A percentile compares a stretch with the other conserved stretches of the same genome.
phyloP scores from a whole-genome alignment of 129 eudicot genomes.

The Sambucus nigra region DNA sequence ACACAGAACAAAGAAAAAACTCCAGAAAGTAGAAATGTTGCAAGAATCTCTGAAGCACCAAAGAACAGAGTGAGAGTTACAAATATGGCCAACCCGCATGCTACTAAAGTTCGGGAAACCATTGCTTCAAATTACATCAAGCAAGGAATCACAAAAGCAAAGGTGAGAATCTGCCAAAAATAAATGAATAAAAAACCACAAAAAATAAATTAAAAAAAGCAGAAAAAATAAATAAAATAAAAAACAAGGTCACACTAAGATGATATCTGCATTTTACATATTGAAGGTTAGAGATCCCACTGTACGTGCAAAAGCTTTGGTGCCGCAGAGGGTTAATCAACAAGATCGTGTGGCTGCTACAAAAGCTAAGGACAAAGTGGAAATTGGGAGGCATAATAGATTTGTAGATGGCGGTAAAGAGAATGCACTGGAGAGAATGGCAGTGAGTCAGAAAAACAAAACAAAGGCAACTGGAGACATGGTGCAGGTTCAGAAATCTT shows the following conservation, averaged over 20 bases:
- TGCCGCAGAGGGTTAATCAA: slow-evolving; percentile 23
- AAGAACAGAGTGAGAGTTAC: slow-evolving; percentile 12
- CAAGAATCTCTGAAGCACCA: slow-evolving; percentile 13
- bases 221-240: too few relatives aligned
- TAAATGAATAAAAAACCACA: background rate
- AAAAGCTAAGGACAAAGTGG: slow-evolving; percentile 13
- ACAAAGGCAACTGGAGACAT: slow-evolving; percentile 13
- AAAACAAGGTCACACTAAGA: too few relatives aligned
- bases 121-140: slow-evolving; percentile 10
- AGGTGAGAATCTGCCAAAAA: slow-evolving; percentile 19
- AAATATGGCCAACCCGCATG: slow-evolving; percentile 19
- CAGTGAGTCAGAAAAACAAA: slow-evolving; percentile 10
- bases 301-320: slow-evolving; percentile 21
- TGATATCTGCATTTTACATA: slow-evolving; percentile 2
- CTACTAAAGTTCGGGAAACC: slow-evolving; percentile 12
- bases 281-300: slow-evolving; percentile 27
- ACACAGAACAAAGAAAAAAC: slow-evolving; percentile 16
- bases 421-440: slow-evolving; percentile 10
- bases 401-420: slow-evolving; percentile 23
- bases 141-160: slow-evolving; percentile 22
- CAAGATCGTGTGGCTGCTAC: background rate
- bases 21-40: slow-evolving; percentile 21
- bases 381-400: slow-evolving; percentile 7
- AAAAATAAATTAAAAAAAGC: too few relatives aligned
- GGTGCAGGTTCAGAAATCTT: slow-evolving; percentile 24